Evolutionary conservation across 176 grass and related monocot genomes (phyloP).

Genomic region (Oryza longistaminata): DNA sequence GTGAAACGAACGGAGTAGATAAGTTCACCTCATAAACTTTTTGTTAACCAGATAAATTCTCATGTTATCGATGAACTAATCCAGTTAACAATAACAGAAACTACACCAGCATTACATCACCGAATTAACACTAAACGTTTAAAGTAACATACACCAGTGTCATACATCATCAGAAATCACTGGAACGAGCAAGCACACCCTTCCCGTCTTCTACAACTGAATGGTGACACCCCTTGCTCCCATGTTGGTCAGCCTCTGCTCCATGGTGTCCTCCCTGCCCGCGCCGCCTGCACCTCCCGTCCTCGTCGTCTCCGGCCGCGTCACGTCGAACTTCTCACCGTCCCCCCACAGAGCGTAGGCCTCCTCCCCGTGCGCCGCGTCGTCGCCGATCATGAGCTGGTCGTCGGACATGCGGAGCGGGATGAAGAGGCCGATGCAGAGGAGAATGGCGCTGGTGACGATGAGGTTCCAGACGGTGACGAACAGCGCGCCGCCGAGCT

Average conservation of each 20-base stretch:
- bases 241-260: slow-evolving; percentile 34
- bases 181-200: not conserved
- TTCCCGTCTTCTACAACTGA: slow-evolving; percentile 44
- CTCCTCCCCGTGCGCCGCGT: slow-evolving; percentile 73
- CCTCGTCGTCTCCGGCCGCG: slow-evolving; percentile 44
- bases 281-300: not conserved
- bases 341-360: slow-evolving; percentile 79
- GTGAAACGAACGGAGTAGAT: no score
- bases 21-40: not conserved
- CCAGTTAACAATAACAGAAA: not conserved
- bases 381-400: slow-evolving; percentile 68
- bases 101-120: not conserved
- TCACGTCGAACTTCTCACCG: slow-evolving; percentile 64
- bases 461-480: slow-evolving; percentile 61
- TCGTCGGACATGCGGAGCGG: slow-evolving; percentile 72
- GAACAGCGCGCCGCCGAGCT: slow-evolving; percentile 63
- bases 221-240: slow-evolving; percentile 61
- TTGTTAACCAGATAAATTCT: not conserved
- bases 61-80: not conserved
- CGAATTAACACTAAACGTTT: not conserved
- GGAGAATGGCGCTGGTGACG: slow-evolving; percentile 60
- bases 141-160: not conserved
- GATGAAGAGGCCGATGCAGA: slow-evolving; percentile 52
- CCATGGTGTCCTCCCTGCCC: slow-evolving; percentile 33
- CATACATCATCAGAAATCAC: not conserved